Evolutionary conservation across 805 yeast species (phyloP).

Genomic region (Isabelozyma heimii): DNA sequence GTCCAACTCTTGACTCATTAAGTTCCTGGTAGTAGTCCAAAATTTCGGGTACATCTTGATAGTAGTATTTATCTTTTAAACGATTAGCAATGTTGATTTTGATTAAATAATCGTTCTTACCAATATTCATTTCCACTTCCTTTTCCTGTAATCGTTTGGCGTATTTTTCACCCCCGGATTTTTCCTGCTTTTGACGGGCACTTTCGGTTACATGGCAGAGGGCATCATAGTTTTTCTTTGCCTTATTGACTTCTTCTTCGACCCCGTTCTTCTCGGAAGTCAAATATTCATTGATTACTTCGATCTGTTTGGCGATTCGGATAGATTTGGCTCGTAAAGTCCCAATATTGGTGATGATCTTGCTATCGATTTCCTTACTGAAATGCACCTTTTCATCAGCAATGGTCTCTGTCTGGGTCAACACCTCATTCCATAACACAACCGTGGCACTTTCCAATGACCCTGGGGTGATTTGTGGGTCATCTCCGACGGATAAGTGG

Average conservation of each 20-base stretch:
- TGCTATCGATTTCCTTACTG: constrained; percentile 55
- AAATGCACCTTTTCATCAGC: constrained; percentile 65
- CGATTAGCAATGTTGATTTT: constrained; percentile 83
- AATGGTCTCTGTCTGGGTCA: constrained; percentile 77
- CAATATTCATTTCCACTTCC: constrained; percentile 77
- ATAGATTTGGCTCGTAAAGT: constrained; percentile 54
- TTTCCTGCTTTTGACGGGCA: constrained; percentile 72
- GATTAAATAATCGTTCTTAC: constrained; percentile 82
- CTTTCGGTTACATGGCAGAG: constrained; percentile 77
- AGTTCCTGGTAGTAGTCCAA: constrained; percentile 82
- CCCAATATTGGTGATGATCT: constrained; percentile 59
- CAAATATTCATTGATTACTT: constrained; percentile 58
- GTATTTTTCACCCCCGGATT: constrained; percentile 47
- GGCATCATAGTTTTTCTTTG: constrained; percentile 77
- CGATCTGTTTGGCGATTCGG: constrained; percentile 53
- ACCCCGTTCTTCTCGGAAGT: constrained; percentile 43
- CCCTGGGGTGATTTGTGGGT: constrained; percentile 91
- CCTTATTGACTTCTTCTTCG: constrained; percentile 57
- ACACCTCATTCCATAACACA: constrained; percentile 87
- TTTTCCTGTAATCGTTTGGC: constrained; percentile 56
- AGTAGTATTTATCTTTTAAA: constrained; percentile 86
- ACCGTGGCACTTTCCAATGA: constrained; percentile 84
- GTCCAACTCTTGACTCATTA: constrained; percentile 72
- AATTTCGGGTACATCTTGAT: constrained; percentile 89
- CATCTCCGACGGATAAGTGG: constrained; percentile 80